Evolutionary conservation across 2,329 filamentous ascomycete species (phyloP).

Genomic region (Epichloe coenophiala): DNA sequence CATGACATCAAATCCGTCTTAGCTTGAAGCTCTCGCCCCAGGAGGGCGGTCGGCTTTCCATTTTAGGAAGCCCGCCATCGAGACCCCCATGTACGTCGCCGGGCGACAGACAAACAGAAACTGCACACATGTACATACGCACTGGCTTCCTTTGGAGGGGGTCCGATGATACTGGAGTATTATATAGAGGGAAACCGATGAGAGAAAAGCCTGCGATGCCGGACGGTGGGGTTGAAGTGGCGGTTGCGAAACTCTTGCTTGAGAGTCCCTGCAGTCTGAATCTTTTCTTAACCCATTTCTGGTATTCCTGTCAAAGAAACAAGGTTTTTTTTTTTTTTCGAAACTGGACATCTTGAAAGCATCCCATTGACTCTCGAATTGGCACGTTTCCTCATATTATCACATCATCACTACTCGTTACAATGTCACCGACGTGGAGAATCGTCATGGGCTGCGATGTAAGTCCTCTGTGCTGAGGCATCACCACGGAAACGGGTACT

Average conservation of each 20-base stretch:
- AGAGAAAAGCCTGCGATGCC: slow-evolving; percentile 1
- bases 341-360: too few species aligned
- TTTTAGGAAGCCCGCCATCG: slow-evolving; percentile 9
- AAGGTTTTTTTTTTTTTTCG: too few species aligned
- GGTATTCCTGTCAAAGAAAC: too few species aligned
- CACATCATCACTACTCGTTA: slow-evolving; percentile 5
- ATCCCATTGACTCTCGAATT: too few species aligned
- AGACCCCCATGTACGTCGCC: neutral
- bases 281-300: neutral
- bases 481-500: neutral
- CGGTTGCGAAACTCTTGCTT: neutral
- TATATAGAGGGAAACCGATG: neutral
- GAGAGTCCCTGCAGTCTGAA: neutral
- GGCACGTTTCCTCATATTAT: neutral
- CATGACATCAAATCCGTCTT: neutral
- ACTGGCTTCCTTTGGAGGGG: neutral
- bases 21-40: neutral
- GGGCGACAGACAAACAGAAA: neutral
- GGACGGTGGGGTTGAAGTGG: neutral
- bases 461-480: slow-evolving; percentile 14
- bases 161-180: neutral
- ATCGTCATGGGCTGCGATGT: slow-evolving; percentile 43
- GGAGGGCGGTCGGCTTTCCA: slow-evolving; percentile 9
- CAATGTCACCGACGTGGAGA: slow-evolving; percentile 35
- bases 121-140: too few species aligned